A percentile compares a stretch with the other conserved stretches of the same genome.
Conservation (phyloP, 1,284 basidiomycete genomes). For the Tilletia horrida region DNA sequence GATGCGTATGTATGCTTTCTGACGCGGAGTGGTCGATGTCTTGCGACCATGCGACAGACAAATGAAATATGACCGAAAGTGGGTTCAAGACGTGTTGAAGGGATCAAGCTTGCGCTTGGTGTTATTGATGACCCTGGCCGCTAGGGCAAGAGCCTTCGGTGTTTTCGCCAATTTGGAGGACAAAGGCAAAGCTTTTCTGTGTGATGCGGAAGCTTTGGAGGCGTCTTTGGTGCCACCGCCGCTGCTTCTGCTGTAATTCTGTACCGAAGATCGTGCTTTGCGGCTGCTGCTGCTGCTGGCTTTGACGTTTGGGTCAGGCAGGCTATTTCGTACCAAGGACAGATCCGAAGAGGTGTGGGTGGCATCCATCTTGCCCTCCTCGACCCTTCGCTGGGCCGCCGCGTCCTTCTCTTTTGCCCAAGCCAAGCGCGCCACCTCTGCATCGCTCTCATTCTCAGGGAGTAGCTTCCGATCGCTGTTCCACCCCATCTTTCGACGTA, state of each 20-base stretch:
- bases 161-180: not conserved
- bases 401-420: constrained; percentile 2
- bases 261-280: not conserved
- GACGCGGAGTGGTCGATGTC: too few relatives aligned
- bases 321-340: not conserved
- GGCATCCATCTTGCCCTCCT: not conserved
- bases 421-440: constrained; percentile 1
- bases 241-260: not conserved
- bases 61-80: too few relatives aligned
- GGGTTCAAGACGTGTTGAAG: not conserved
- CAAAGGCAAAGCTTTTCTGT: not conserved
- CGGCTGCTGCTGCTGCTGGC: not conserved
- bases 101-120: constrained; percentile 10
- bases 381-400: not conserved
- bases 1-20: too few relatives aligned
- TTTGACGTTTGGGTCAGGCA: not conserved
- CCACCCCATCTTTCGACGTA: constrained; percentile 61
- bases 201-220: not conserved
- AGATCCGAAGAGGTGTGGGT: not conserved
- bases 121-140: constrained; percentile 12
- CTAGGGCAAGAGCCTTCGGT: constrained; percentile 12
- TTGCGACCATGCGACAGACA: too few relatives aligned
- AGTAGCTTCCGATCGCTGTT: constrained; percentile 22
- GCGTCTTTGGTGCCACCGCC: not conserved
- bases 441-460: not conserved